A percentile compares a stretch with the other conserved stretches of the same genome.
phyloP scores from a whole-genome alignment of 306 rosid species.

The Rosa chinensis region DNA sequence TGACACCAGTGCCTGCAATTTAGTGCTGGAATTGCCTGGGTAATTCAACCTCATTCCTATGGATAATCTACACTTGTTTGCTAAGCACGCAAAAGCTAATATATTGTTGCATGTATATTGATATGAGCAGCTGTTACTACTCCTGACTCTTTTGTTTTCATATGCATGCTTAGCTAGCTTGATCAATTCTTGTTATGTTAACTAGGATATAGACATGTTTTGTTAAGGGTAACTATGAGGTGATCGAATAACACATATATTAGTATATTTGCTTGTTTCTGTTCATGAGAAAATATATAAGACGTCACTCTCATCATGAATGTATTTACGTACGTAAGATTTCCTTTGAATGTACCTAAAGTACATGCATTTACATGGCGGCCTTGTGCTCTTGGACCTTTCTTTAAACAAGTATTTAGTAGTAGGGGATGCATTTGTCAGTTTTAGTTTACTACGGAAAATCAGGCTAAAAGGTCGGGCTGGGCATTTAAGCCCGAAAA shows the following conservation, averaged over 20 bases:
- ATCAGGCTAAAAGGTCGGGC: background rate
- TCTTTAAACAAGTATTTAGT: background rate
- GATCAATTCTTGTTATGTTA: background rate
- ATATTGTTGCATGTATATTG: background rate
- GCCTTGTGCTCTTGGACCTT: background rate
- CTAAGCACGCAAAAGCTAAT: background rate
- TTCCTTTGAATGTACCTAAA: background rate
- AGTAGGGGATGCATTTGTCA: background rate
- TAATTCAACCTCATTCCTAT: constrained; percentile 9
- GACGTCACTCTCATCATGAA: background rate
- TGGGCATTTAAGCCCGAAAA: too few relatives aligned
- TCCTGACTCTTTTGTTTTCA: background rate
- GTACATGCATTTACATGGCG: background rate
- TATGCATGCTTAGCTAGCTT: background rate
- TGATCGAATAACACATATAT: background rate
- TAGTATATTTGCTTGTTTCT: background rate
- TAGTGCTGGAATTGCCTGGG: constrained; percentile 25
- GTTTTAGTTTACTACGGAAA: background rate
- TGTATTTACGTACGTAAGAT: too few relatives aligned
- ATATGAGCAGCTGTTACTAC: constrained; percentile 5
- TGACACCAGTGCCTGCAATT: constrained; percentile 28
- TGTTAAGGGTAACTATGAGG: background rate
- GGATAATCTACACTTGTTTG: constrained; percentile 5
- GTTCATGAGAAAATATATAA: background rate
- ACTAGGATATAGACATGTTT: background rate